phyloP scores from a whole-genome alignment of 441 rosid species.

The Syzygium malaccense region DNA sequence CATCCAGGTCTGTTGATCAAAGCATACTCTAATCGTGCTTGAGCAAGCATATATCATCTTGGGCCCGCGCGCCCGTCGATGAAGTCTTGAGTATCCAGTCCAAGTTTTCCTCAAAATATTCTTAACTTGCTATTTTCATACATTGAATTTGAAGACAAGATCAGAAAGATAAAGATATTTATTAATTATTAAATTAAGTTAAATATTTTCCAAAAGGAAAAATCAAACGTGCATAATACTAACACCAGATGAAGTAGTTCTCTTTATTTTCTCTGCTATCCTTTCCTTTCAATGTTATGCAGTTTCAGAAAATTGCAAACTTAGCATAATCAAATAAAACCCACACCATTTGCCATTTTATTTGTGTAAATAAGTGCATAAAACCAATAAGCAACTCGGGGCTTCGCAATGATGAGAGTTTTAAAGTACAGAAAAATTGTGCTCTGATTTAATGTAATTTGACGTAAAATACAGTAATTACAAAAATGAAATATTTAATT shows the following conservation, averaged over 20 bases:
- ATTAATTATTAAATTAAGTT: neutral
- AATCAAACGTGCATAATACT: neutral
- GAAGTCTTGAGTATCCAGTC: neutral
- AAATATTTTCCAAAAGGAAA: neutral
- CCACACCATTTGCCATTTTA: neutral
- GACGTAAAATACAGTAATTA: neutral
- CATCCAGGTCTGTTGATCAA: neutral
- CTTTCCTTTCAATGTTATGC: neutral
- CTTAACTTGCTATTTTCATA: neutral
- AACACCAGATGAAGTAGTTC: neutral
- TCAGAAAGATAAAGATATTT: neutral
- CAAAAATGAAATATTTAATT: neutral
- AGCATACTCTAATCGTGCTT: neutral
- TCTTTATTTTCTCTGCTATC: neutral
- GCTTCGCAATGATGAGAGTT: neutral
- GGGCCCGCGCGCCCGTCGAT: too few species aligned
- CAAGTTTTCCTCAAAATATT: neutral
- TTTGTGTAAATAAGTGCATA: neutral
- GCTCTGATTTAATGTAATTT: neutral
- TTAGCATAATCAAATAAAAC: neutral
- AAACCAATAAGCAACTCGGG: neutral
- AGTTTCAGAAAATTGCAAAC: neutral
- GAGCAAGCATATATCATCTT: neutral
- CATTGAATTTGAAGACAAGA: neutral
- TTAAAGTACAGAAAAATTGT: neutral